phyloP scores from a whole-genome alignment of 176 grass and related monocot genomes.

The Musa itinerans region DNA sequence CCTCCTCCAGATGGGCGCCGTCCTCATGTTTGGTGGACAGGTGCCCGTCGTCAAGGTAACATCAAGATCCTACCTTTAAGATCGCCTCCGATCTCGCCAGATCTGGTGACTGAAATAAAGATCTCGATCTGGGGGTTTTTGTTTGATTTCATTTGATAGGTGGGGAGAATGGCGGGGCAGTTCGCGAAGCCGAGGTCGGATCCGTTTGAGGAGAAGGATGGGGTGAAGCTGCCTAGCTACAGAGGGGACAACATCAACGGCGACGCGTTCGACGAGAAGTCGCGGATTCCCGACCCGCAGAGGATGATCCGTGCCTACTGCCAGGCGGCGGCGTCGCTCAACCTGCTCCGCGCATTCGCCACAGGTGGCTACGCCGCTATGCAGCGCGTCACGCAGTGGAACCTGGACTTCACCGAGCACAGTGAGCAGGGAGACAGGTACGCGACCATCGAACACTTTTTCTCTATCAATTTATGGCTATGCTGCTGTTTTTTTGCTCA shows the following conservation, averaged over 20 bases:
- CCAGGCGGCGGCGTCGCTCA: background rate
- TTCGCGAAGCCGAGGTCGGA: background rate
- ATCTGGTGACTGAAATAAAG: background rate
- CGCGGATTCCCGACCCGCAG: background rate
- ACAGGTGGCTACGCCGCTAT: background rate
- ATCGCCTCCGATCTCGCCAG: background rate
- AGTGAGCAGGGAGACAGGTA: background rate
- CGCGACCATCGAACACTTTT: background rate
- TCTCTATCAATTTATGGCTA: background rate
- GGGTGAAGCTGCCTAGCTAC: slow-evolving; percentile 1
- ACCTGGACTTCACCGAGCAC: background rate
- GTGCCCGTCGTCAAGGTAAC: slow-evolving; percentile 84
- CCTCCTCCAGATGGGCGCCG: slow-evolving; percentile 92
- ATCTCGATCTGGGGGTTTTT: no score
- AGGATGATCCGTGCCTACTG: background rate
- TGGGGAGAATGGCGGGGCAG: background rate
- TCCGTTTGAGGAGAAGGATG: background rate
- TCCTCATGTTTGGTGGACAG: slow-evolving; percentile 97
- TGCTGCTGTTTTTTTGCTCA: background rate
- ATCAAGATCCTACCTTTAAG: background rate
- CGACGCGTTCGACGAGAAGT: background rate
- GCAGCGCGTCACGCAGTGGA: background rate
- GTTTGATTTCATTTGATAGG: background rate
- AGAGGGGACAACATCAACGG: background rate
- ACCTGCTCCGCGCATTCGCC: background rate